These are phyloP conservation scores for Echinochloa phyllopogon DNA, from an alignment of 176 grass and related monocot species.

Conservation along the genomic window DNA sequence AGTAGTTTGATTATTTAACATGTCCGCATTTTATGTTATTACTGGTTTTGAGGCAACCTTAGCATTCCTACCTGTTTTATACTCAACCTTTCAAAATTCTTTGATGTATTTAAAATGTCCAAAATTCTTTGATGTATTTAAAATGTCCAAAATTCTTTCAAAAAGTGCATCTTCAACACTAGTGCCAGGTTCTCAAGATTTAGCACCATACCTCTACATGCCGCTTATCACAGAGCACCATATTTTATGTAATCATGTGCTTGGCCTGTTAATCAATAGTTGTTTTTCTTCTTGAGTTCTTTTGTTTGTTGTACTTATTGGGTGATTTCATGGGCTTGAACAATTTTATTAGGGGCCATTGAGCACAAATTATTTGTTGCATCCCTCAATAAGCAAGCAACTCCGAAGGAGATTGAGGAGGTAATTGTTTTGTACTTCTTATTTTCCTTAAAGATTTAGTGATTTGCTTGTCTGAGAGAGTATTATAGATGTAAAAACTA, in stretches of 20 bases:
- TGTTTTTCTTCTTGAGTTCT: conserved; percentile 12
- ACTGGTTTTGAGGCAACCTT: conserved; percentile 28
- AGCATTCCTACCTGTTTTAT: not conserved
- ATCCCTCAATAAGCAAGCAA: conserved; percentile 92
- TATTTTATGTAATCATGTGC: conserved; percentile 8
- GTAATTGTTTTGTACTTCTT: conserved; percentile 41
- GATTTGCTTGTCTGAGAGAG: conserved; percentile 11
- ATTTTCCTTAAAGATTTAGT: not conserved
- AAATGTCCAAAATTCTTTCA: not conserved
- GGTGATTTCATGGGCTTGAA: conserved; percentile 30
- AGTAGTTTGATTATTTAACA: conserved; percentile 2
- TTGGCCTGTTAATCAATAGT: conserved; percentile 7
- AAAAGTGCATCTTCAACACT: not conserved
- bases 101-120: not conserved
- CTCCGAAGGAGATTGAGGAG: conserved; percentile 88
- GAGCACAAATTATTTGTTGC: conserved; percentile 98
- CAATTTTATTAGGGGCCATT: conserved; percentile 64
- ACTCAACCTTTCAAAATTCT: not conserved
- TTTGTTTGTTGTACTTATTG: conserved; percentile 24
- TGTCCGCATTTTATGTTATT: conserved; percentile 5
- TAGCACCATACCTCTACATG: not conserved
- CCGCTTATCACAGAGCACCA: not conserved
- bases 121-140: not conserved
- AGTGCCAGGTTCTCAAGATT: conserved; percentile 19
- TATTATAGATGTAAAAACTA: conserved; percentile 23